Conservation (phyloP, 495 filamentous ascomycete species). For the Apiosordaria backusii region DNA sequence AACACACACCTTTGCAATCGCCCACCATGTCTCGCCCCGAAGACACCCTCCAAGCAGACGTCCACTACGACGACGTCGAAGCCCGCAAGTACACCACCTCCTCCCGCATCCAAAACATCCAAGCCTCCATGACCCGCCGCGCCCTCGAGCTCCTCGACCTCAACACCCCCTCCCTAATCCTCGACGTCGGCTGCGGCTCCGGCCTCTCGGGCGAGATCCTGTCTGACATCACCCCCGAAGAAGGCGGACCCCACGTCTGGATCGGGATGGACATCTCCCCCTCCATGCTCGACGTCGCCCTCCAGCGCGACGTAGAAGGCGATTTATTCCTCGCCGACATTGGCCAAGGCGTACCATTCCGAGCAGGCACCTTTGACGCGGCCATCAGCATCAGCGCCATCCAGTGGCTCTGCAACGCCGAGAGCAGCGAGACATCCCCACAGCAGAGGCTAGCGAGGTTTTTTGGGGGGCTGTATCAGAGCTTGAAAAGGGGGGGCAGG, state of each 20-base stretch:
- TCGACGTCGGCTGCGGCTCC: constrained; percentile 93
- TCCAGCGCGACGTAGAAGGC: constrained; percentile 88
- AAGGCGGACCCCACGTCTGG: constrained; percentile 88
- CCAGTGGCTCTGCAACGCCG: constrained; percentile 97
- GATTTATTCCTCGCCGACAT: constrained; percentile 91
- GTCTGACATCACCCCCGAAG: constrained; percentile 57
- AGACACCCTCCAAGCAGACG: constrained; percentile 87
- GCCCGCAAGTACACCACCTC: constrained; percentile 96
- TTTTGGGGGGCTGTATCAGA: constrained; percentile 87
- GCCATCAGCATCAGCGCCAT: constrained; percentile 92
- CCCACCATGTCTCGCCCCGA: constrained; percentile 89
- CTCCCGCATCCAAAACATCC: constrained; percentile 91
- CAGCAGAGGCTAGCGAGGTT: constrained; percentile 75
- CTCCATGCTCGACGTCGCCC: constrained; percentile 86
- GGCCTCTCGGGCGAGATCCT: constrained; percentile 94
- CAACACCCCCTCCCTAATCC: constrained; percentile 73
- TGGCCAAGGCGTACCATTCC: constrained; percentile 92
- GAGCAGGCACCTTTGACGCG: constrained; percentile 88
- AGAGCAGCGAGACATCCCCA: constrained; percentile 75
- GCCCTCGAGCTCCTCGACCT: constrained; percentile 88
- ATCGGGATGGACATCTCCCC: constrained; percentile 92
- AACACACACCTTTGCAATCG: not conserved
- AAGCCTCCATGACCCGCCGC: constrained; percentile 88
- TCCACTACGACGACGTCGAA: constrained; percentile 94
- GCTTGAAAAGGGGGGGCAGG: constrained; percentile 76